Evolutionary conservation across 2,329 filamentous ascomycete species (phyloP).

Genomic region (Exserohilum turcica): DNA sequence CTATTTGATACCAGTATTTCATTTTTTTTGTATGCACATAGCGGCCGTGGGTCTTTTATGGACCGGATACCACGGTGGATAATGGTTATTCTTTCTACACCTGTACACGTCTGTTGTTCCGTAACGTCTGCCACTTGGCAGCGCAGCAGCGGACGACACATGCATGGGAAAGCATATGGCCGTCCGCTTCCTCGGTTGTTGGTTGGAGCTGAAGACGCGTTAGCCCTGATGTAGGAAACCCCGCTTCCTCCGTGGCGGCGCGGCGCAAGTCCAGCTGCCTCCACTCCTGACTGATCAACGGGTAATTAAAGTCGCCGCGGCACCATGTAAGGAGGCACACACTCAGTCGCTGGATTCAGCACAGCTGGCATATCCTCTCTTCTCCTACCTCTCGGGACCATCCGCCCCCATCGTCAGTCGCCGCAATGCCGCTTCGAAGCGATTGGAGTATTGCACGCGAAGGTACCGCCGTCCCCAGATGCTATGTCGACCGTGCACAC

Average conservation of each 20-base stretch:
- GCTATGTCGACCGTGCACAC: not conserved
- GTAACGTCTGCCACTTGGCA: not conserved
- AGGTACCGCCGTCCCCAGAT: conserved; percentile 28
- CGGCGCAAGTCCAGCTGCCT: not conserved
- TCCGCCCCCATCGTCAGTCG: not conserved
- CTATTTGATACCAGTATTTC: conserved; percentile 1
- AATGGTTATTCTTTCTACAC: not conserved
- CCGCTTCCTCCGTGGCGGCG: conserved; percentile 2
- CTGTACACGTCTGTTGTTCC: not conserved
- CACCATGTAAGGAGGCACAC: not conserved
- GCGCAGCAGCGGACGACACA: not conserved
- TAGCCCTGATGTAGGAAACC: conserved; percentile 2
- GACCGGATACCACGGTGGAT: not conserved
- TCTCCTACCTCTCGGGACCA: not conserved
- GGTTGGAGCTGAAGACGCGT: not conserved
- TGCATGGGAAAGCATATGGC: not conserved
- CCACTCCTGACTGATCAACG: not conserved
- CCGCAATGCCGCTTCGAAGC: conserved; percentile 46
- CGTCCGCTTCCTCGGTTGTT: conserved; percentile 1
- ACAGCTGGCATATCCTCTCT: not conserved
- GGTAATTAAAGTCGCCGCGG: not conserved
- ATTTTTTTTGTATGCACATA: not conserved
- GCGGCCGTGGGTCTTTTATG: conserved; percentile 2
- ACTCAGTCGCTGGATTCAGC: not conserved
- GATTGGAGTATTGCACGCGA: conserved; percentile 48